These are phyloP conservation scores for Heritiera littoralis DNA, from an alignment of 345 rosid genomes.

Conservation along the genomic window DNA sequence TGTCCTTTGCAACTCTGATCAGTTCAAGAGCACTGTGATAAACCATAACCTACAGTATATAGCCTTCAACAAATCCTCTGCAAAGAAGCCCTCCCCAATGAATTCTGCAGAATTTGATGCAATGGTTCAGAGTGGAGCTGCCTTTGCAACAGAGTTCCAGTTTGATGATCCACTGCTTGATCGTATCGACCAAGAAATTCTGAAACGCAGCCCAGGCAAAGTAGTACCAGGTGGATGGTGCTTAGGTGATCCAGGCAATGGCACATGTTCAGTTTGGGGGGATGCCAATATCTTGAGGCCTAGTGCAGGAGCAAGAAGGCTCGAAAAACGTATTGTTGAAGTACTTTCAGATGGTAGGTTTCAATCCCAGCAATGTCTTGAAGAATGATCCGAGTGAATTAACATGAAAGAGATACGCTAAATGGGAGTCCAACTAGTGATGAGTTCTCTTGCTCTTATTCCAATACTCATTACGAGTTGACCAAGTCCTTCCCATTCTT, in stretches of 20 bases:
- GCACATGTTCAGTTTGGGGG: slow-evolving; percentile 77
- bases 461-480: not conserved
- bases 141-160: slow-evolving; percentile 64
- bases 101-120: slow-evolving; percentile 59
- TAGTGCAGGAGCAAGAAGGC: slow-evolving; percentile 76
- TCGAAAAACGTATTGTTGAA: slow-evolving; percentile 59
- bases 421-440: not conserved
- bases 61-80: slow-evolving; percentile 47
- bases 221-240: slow-evolving; percentile 96
- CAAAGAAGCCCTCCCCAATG: slow-evolving; percentile 42
- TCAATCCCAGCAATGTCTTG: slow-evolving; percentile 58
- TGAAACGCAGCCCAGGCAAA: slow-evolving; percentile 53
- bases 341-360: slow-evolving; percentile 54
- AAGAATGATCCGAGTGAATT: slow-evolving; percentile 34
- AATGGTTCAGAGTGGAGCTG: slow-evolving; percentile 80
- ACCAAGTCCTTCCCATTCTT: not conserved
- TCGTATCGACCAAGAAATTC: slow-evolving; percentile 68
- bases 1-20: slow-evolving; percentile 67
- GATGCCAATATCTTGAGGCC: slow-evolving; percentile 83
- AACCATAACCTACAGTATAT: slow-evolving; percentile 68
- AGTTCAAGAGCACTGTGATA: slow-evolving; percentile 59
- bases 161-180: slow-evolving; percentile 62
- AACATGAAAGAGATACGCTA: not conserved
- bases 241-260: slow-evolving; percentile 58
- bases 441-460: not conserved